Evolutionary conservation across 495 filamentous ascomycete species (phyloP).

Genomic region (Rostrohypoxylon terebratum): DNA sequence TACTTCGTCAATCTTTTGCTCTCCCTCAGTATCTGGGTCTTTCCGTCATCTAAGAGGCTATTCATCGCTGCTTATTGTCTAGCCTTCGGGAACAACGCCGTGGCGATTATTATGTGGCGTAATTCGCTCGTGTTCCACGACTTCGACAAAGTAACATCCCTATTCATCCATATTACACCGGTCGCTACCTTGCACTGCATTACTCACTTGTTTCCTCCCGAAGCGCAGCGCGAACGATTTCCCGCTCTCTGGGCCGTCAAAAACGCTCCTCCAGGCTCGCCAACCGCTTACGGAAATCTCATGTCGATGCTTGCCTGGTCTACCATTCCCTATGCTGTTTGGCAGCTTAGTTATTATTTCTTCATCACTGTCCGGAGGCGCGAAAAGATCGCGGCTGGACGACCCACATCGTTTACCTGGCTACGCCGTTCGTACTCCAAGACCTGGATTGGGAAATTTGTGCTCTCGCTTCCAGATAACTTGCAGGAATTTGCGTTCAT

Average conservation of each 20-base stretch:
- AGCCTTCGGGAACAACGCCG: conserved; percentile 94
- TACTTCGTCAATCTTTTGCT: conserved; percentile 96
- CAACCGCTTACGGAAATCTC: conserved; percentile 80
- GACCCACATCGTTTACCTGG: conserved; percentile 98
- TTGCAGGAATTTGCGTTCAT: conserved; percentile 94
- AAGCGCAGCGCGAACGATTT: conserved; percentile 75
- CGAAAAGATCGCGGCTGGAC: conserved; percentile 94
- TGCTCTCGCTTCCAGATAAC: conserved; percentile 77
- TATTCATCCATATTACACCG: conserved; percentile 99
- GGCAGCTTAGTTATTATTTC: conserved; percentile 92
- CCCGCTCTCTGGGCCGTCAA: conserved; percentile 88
- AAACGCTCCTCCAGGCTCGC: conserved; percentile 73
- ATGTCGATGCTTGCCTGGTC: conserved; percentile 92
- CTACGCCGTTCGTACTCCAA: conserved; percentile 89
- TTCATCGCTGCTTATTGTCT: conserved; percentile 95
- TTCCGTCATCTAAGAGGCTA: conserved; percentile 88
- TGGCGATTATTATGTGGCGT: conserved; percentile 99
- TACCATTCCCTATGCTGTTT: conserved; percentile 88
- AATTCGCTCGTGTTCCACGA: conserved; percentile 98
- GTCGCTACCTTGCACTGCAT: conserved; percentile 92
- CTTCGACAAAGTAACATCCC: conserved; percentile 93
- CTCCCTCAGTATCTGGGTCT: conserved; percentile 87
- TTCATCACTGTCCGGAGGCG: conserved; percentile 92
- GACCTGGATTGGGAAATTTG: conserved; percentile 85
- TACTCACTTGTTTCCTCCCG: conserved; percentile 79